Percentiles rank a stretch among this genome's conserved stretches.
These are phyloP conservation scores for Picea sitchensis DNA, from an alignment of 75 land plant species.

Conservation along the genomic window DNA sequence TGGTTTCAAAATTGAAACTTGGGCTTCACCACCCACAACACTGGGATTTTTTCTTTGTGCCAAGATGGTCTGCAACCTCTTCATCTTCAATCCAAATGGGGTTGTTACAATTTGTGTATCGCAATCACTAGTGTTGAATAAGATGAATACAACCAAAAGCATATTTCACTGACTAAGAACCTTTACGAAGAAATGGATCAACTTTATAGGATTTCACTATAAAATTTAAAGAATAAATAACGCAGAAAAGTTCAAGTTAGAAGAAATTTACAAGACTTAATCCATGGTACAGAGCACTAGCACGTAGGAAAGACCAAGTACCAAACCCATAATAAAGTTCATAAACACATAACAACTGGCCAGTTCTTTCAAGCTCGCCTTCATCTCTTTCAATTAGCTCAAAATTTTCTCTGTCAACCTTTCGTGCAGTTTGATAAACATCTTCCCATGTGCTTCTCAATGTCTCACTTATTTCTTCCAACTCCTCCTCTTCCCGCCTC, in stretches of 20 bases:
- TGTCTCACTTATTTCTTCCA: conserved; percentile 73
- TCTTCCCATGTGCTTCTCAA: conserved; percentile 69
- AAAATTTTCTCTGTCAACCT: conserved; percentile 66
- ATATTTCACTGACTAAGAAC: background rate
- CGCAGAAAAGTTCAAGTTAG: background rate
- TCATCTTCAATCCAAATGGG: too few species aligned
- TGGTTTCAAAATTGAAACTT: too few species aligned
- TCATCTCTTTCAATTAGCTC: conserved; percentile 88
- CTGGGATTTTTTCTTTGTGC: too few species aligned
- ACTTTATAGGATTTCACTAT: background rate
- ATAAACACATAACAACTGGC: conserved; percentile 88
- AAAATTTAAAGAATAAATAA: background rate
- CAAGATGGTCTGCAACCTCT: too few species aligned
- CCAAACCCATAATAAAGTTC: conserved; percentile 79
- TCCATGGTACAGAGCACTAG: conserved; percentile 82
- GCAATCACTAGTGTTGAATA: background rate
- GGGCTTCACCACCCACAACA: too few species aligned
- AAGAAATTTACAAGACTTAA: conserved; percentile 70
- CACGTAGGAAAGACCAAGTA: conserved; percentile 84
- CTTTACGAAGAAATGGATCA: background rate
- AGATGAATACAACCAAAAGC: background rate
- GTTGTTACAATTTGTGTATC: background rate
- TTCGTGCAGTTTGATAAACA: conserved; percentile 66
- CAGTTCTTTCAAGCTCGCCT: conserved; percentile 83
- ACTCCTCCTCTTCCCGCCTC: conserved; percentile 46